Evolutionary conservation across 805 yeast genomes (phyloP), one percentile per base, ranked within the genome.

Genomic region (Barnettozyma sucrosica): DNA sequence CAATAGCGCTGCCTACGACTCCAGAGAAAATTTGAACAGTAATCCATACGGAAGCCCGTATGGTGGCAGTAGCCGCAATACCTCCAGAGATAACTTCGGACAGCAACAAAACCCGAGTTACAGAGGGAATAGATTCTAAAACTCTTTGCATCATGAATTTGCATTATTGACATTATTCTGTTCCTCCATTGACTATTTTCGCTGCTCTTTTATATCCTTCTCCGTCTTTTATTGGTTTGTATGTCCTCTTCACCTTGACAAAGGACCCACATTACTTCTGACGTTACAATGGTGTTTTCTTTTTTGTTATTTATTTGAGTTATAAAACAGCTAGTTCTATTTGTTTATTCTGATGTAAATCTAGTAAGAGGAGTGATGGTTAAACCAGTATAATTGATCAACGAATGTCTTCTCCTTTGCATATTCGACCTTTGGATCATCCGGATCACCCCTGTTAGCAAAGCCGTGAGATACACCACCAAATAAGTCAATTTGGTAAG

Each of bases 391-490:
- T 9, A 67, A 40, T 54, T 67, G 73, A 52, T 70, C 74, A 7
- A 26, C 38, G 36, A 84, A 66, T 2, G 82, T 71, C 70, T 83
- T 84, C 52, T 84, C 85, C 64, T 75, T 80, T 36, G 95, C 89
- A 55, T 81, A 81, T 55, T 64, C 71, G 48, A 76, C 77, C 30
- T 56, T 62, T 20, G 83, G 83, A 50, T 69, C 67, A 10, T 68
- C 51, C 30, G 75, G 52, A 61, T 89, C 95, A 48, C 95, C 96
- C 67, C 86, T 84, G 38, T 77, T 81, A 19, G 95, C 79, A 64
- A 72, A 90, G 1, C 97, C 97, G 63, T 90, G 97, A 4, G 62
- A 21, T 21, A 77, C 83, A 47, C 84, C 84, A 28, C 83, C 63
- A 64, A 77, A 83, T 40, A 86, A 60, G 49, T 81, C 78, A 23